A percentile compares a stretch with the other conserved stretches of the same genome.
phyloP scores from a whole-genome alignment of 805 yeast species.

The Pichia insulana region DNA sequence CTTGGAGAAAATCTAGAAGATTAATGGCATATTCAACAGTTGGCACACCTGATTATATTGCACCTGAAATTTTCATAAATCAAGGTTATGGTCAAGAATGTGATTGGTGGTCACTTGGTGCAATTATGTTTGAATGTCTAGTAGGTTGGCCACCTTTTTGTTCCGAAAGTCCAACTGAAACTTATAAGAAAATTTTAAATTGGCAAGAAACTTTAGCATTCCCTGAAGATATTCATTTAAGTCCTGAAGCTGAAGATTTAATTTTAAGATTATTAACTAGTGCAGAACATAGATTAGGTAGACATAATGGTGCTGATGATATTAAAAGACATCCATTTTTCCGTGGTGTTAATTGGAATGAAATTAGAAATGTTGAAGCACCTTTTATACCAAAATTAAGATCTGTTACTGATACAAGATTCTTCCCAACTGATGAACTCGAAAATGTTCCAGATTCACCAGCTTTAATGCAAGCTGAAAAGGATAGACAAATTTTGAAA shows the following conservation, averaged over 20 bases:
- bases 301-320: constrained; percentile 87
- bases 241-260: constrained; percentile 83
- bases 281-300: constrained; percentile 74
- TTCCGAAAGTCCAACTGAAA: constrained; percentile 89
- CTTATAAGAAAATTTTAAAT: constrained; percentile 81
- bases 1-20: constrained; percentile 89
- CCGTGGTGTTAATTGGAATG: constrained; percentile 93
- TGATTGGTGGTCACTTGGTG: constrained; percentile 97
- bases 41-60: constrained; percentile 94
- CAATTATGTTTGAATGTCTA: constrained; percentile 92
- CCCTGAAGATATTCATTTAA: constrained; percentile 86
- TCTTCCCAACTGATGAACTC: constrained; percentile 95
- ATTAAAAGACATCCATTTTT: constrained; percentile 87
- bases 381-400: constrained; percentile 90
- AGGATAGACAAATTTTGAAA: constrained; percentile 47
- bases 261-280: constrained; percentile 68
- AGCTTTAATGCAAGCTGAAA: constrained; percentile 56
- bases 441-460: constrained; percentile 93
- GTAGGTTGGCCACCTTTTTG: constrained; percentile 98
- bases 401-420: constrained; percentile 90
- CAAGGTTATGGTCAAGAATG: constrained; percentile 96
- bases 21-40: constrained; percentile 94
- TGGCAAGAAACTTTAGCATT: constrained; percentile 84
- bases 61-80: constrained; percentile 87
- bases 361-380: constrained; percentile 79